phyloP scores from a whole-genome alignment of 495 filamentous ascomycete genomes.

The Hypoxylon cercidicola region DNA sequence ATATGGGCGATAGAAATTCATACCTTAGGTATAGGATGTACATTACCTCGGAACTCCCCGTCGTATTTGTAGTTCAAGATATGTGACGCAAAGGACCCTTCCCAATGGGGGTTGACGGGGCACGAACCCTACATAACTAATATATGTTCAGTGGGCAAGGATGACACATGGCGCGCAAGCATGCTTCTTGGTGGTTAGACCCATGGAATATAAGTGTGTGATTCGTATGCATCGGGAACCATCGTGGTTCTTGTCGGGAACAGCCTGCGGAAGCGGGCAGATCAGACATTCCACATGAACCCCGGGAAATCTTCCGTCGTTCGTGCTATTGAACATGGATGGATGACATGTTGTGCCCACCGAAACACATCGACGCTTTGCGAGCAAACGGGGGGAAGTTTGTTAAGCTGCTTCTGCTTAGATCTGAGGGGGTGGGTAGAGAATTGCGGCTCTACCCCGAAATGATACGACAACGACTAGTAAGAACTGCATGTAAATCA shows the following conservation, averaged over 20 bases:
- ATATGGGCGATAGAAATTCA: too few relatives aligned
- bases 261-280: not conserved
- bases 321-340: not conserved
- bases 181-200: not conserved
- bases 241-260: not conserved
- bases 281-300: not conserved
- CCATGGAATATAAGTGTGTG: not conserved
- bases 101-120: too few relatives aligned
- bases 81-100: not conserved
- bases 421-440: not conserved
- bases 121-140: too few relatives aligned
- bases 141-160: not conserved
- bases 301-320: not conserved
- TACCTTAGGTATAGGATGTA: too few relatives aligned
- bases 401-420: not conserved
- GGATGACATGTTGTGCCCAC: not conserved
- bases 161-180: not conserved
- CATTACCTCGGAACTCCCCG: too few relatives aligned
- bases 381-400: not conserved
- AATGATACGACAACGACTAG: not conserved
- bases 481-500: not conserved
- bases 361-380: not conserved
- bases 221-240: not conserved
- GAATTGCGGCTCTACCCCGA: constrained; percentile 4
- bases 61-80: too few relatives aligned